phyloP scores from a whole-genome alignment of 2,329 filamentous ascomycete genomes.

The Ophiostoma triangulosporum region DNA sequence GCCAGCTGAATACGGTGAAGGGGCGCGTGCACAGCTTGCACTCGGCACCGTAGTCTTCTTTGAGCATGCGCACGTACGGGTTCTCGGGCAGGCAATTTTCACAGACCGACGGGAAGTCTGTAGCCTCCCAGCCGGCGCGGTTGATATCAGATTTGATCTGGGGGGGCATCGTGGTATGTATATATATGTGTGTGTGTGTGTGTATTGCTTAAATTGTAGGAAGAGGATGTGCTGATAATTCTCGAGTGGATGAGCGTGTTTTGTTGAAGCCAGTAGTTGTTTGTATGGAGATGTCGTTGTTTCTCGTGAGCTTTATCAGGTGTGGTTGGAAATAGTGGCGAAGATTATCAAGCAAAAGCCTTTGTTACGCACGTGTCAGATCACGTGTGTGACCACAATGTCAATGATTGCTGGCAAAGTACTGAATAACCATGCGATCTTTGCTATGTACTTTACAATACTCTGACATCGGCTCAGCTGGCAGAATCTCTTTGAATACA shows the following conservation, averaged over 20 bases:
- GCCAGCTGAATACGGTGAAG: conserved; percentile 93
- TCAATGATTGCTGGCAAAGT: too few relatives aligned
- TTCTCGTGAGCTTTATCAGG: not conserved
- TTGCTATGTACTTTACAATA: too few relatives aligned
- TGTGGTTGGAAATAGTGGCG: not conserved
- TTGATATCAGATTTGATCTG: conserved; percentile 96
- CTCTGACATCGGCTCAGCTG: too few relatives aligned
- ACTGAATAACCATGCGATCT: too few relatives aligned
- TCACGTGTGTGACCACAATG: too few relatives aligned
- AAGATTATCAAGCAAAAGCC: not conserved
- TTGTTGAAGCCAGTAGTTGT: not conserved
- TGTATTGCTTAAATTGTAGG: not conserved
- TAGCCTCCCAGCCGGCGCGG: conserved; percentile 89
- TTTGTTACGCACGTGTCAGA: not conserved
- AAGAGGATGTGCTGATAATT: too few relatives aligned
- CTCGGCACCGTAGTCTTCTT: conserved; percentile 86
- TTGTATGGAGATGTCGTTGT: not conserved
- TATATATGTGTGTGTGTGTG: not conserved
- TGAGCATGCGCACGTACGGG: conserved; percentile 97
- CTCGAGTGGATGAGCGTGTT: too few relatives aligned
- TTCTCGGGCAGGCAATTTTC: conserved; percentile 94
- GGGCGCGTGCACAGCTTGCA: conserved; percentile 85
- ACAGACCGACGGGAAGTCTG: conserved; percentile 76
- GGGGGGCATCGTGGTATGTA: conserved; percentile 38
- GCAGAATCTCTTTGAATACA: too few relatives aligned